phyloP scores from a whole-genome alignment of 768 basidiomycete species.

The Agrocybe pediades region DNA sequence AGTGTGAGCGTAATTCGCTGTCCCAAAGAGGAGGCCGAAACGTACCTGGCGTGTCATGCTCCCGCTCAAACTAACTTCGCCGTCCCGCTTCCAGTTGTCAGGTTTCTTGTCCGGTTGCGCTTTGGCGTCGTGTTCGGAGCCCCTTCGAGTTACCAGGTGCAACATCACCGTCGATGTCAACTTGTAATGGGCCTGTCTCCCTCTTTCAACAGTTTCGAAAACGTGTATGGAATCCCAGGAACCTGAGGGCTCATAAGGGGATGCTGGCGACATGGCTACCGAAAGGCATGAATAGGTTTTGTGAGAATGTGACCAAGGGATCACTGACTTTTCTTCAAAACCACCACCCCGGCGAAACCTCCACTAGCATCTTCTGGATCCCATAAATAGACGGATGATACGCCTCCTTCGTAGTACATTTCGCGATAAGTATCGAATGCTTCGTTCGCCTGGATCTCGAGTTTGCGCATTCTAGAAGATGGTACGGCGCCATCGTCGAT shows the following conservation, averaged over 20 bases:
- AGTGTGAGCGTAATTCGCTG: slow-evolving; percentile 3
- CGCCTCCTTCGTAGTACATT: slow-evolving; percentile 99
- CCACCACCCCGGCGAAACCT: slow-evolving; percentile 89
- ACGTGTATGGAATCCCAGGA: slow-evolving; percentile 99
- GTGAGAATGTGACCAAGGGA: neutral
- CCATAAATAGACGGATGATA: slow-evolving; percentile 97
- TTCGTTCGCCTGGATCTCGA: slow-evolving; percentile 93
- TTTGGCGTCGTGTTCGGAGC: slow-evolving; percentile 37
- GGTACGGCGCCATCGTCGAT: slow-evolving; percentile 89
- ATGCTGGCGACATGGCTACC: slow-evolving; percentile 62
- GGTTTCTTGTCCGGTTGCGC: slow-evolving; percentile 38
- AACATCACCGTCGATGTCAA: slow-evolving; percentile 98
- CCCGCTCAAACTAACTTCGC: slow-evolving; percentile 85
- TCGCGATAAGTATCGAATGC: slow-evolving; percentile 98
- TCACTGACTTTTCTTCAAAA: slow-evolving; percentile 87
- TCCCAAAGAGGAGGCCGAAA: neutral
- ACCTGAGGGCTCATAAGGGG: slow-evolving; percentile 67
- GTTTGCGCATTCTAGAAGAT: slow-evolving; percentile 78
- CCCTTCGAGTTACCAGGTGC: slow-evolving; percentile 67
- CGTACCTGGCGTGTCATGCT: slow-evolving; percentile 96
- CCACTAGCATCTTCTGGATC: slow-evolving; percentile 77
- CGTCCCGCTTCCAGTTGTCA: slow-evolving; percentile 60
- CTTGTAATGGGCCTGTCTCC: slow-evolving; percentile 93
- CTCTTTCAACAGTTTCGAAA: slow-evolving; percentile 92
- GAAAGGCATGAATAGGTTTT: neutral